phyloP scores from a whole-genome alignment of 352 stramenopile species.

The Globisporangium viniferum region DNA sequence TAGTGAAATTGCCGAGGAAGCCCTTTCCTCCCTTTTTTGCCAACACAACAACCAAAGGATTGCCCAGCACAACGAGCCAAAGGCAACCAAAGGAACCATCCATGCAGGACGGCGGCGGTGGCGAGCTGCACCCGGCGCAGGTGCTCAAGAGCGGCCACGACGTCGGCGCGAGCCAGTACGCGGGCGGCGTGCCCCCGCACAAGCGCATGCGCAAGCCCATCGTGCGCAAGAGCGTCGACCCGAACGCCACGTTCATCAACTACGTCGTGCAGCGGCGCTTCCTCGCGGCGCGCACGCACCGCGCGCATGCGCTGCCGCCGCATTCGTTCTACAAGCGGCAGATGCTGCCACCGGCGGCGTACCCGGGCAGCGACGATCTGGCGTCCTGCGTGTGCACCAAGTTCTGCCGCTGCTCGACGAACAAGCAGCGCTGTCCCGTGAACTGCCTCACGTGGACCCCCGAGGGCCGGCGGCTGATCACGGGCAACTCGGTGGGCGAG shows the following conservation, averaged over 20 bases:
- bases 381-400: conserved; percentile 83
- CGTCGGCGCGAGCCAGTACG: conserved; percentile 64
- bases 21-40: neutral
- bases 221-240: conserved; percentile 84
- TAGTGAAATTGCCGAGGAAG: neutral
- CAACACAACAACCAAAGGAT: neutral
- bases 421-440: conserved; percentile 90
- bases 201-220: conserved; percentile 88
- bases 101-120: conserved; percentile 26
- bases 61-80: neutral
- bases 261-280: conserved; percentile 79
- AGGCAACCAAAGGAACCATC: neutral
- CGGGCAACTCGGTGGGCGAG: conserved; percentile 95
- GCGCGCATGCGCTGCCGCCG: conserved; percentile 52
- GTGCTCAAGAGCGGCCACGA: conserved; percentile 78
- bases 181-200: conserved; percentile 61
- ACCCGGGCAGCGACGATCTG: conserved; percentile 58
- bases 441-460: conserved; percentile 96
- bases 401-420: conserved; percentile 86
- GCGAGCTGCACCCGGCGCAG: conserved; percentile 68
- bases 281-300: conserved; percentile 41
- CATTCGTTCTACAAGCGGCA: conserved; percentile 86
- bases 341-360: conserved; percentile 73
- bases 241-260: conserved; percentile 83
- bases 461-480: conserved; percentile 93